phyloP scores from a whole-genome alignment of 352 stramenopile genomes.

The Aphanomyces stellatus region DNA sequence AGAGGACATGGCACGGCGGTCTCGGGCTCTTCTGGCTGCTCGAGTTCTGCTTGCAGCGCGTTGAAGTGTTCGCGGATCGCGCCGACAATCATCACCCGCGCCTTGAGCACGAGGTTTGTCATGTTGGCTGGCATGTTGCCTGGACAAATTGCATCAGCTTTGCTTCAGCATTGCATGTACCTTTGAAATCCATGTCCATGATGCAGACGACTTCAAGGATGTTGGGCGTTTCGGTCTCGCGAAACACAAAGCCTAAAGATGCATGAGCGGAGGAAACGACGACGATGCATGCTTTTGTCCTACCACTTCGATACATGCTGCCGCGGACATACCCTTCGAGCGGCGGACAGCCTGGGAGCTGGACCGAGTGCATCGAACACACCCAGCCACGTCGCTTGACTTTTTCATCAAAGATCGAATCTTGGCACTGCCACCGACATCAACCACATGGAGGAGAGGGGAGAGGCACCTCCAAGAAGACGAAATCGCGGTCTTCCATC shows the following conservation, averaged over 20 bases:
- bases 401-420: conserved; percentile 59
- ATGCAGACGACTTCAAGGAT: conserved; percentile 13
- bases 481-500: conserved; percentile 18
- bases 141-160: not conserved
- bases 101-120: conserved; percentile 16
- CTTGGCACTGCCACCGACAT: conserved; percentile 39
- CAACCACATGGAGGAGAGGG: not conserved
- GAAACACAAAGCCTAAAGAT: not conserved
- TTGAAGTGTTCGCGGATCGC: conserved; percentile 11
- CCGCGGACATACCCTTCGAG: conserved; percentile 58
- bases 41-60: not conserved
- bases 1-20: not conserved
- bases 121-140: not conserved
- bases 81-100: not conserved
- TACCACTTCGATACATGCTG: conserved; percentile 72
- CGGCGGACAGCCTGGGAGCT: conserved; percentile 61
- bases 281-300: not conserved
- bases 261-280: not conserved
- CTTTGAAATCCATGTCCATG: conserved; percentile 21
- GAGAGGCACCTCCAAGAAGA: conserved; percentile 12
- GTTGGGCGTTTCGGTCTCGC: conserved; percentile 6
- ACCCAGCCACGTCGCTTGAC: conserved; percentile 61
- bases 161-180: not conserved
- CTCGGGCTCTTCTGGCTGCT: not conserved
- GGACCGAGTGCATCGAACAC: conserved; percentile 78